These are phyloP conservation scores for Aeschynomene evenia DNA, from an alignment of 306 rosid genomes.

Conservation along the genomic window DNA sequence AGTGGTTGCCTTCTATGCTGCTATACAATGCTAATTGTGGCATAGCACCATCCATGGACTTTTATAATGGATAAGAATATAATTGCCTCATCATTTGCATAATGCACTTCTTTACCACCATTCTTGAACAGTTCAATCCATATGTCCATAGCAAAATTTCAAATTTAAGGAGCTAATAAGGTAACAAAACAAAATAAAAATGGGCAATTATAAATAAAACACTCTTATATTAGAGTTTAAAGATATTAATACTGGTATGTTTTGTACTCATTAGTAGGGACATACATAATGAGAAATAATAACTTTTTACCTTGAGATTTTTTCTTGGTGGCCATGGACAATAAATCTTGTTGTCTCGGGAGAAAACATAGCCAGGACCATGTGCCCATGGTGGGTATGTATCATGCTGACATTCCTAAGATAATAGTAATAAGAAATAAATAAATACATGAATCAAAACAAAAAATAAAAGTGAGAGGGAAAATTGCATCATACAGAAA, in stretches of 20 bases:
- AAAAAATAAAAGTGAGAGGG: conserved; percentile 5
- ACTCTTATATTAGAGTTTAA: neutral
- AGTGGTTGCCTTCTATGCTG: too few relatives aligned
- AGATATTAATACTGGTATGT: neutral
- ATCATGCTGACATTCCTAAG: conserved; percentile 85
- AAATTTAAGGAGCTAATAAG: conserved; percentile 74
- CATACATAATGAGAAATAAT: neutral
- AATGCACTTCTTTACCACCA: conserved; percentile 63
- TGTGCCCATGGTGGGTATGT: conserved; percentile 96
- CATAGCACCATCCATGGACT: conserved; percentile 77
- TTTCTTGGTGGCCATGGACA: conserved; percentile 60
- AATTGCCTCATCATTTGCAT: conserved; percentile 69
- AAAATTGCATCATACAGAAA: conserved; percentile 12
- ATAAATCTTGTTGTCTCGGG: conserved; percentile 83
- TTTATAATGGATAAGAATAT: conserved; percentile 83
- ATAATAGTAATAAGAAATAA: conserved; percentile 13
- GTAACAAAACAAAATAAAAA: neutral
- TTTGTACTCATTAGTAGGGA: neutral
- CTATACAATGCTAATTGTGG: too few relatives aligned
- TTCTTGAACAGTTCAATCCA: conserved; percentile 79
- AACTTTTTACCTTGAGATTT: conserved; percentile 61
- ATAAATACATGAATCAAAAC: neutral
- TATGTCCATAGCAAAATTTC: conserved; percentile 96
- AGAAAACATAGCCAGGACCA: conserved; percentile 90
- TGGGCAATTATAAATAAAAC: neutral